These are phyloP conservation scores for Mycena olivaceomarginata DNA, from an alignment of 768 basidiomycete species.

Conservation along the genomic window DNA sequence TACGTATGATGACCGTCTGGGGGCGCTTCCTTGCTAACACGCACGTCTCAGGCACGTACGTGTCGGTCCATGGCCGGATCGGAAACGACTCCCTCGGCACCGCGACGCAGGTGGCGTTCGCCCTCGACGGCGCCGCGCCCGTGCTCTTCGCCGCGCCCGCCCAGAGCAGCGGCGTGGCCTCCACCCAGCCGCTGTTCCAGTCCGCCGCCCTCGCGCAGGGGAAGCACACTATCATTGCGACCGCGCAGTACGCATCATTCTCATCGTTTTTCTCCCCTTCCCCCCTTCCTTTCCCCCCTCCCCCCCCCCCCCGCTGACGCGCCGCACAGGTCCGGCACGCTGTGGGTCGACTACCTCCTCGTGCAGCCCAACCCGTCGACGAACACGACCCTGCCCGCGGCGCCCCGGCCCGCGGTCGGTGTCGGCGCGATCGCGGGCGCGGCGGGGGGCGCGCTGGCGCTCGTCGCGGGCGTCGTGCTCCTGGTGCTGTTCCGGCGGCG, in stretches of 20 bases:
- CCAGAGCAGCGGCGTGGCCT: conserved; percentile 32
- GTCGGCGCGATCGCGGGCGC: conserved; percentile 27
- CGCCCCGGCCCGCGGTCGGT: conserved; percentile 20
- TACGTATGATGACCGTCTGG: conserved; percentile 21
- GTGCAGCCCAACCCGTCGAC: conserved; percentile 40
- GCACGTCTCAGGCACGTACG: conserved; percentile 39
- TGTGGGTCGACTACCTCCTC: conserved; percentile 50
- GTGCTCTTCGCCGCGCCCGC: conserved; percentile 43
- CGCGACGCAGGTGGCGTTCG: conserved; percentile 44
- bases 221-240: conserved; percentile 45
- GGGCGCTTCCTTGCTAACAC: neutral
- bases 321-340: conserved; percentile 26
- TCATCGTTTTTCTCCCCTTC: no score
- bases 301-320: neutral
- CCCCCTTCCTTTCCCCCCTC: no score
- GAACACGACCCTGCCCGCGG: neutral
- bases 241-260: conserved; percentile 29
- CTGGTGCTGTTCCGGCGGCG: conserved; percentile 38
- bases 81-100: conserved; percentile 42
- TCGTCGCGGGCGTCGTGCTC: conserved; percentile 35
- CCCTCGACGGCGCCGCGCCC: conserved; percentile 45
- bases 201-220: conserved; percentile 38
- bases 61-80: conserved; percentile 46
- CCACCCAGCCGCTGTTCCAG: conserved; percentile 47
- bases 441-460: conserved; percentile 16